phyloP scores from a whole-genome alignment of 768 basidiomycete genomes.

The Tylopilus intermedius region DNA sequence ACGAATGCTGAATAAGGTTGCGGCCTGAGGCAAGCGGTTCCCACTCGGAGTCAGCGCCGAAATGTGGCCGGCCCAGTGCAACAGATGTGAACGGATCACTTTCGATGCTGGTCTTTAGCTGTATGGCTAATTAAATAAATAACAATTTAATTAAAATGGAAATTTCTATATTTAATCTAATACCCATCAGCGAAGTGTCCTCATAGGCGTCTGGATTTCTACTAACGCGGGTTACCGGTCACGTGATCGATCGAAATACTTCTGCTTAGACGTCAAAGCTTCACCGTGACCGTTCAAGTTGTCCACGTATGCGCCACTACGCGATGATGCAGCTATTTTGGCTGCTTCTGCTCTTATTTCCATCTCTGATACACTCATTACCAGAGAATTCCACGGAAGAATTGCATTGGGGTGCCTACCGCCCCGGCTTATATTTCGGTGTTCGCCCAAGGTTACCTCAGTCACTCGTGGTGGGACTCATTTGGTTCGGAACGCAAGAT shows the following conservation, averaged over 20 bases:
- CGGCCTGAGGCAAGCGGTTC: too few relatives aligned
- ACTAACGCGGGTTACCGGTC: background rate
- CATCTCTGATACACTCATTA: constrained; percentile 15
- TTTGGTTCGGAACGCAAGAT: constrained; percentile 91
- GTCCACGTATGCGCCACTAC: background rate
- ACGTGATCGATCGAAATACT: background rate
- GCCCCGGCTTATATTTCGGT: constrained; percentile 95
- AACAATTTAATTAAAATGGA: too few relatives aligned
- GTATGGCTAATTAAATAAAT: too few relatives aligned
- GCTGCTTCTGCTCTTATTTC: constrained; percentile 25
- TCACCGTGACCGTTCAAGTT: background rate
- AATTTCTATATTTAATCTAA: too few relatives aligned
- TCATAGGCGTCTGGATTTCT: too few relatives aligned
- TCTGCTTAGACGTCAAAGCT: background rate
- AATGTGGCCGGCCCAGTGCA: too few relatives aligned
- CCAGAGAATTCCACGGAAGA: constrained; percentile 35
- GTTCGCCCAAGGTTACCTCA: constrained; percentile 79
- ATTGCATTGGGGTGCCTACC: constrained; percentile 70
- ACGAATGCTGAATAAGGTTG: too few relatives aligned
- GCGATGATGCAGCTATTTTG: constrained; percentile 21
- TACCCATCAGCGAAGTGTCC: too few relatives aligned
- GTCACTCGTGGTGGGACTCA: constrained; percentile 87
- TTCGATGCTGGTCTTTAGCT: too few relatives aligned
- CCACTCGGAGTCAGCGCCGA: too few relatives aligned
- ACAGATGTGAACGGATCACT: too few relatives aligned